A percentile compares a stretch with the other conserved stretches of the same genome.
Evolutionary conservation across 495 filamentous ascomycete species (phyloP).

Genomic region (Bacidia rubella): DNA sequence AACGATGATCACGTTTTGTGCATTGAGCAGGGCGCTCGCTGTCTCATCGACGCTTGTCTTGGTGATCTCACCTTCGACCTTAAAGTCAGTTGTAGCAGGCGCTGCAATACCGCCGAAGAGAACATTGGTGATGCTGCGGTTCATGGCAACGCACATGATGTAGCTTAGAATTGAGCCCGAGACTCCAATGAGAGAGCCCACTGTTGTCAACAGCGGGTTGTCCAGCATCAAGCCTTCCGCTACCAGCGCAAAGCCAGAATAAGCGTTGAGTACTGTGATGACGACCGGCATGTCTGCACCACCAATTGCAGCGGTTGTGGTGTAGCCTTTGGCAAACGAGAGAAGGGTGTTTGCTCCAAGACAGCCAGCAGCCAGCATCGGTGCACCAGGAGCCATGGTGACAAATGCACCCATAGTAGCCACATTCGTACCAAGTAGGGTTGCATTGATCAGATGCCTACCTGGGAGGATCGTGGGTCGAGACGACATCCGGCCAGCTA

Average conservation of each 20-base stretch:
- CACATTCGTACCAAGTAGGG: not conserved
- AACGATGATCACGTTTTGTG: not conserved
- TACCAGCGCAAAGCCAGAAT: not conserved
- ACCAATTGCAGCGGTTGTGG: conserved; percentile 1
- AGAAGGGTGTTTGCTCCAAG: not conserved
- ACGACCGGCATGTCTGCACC: not conserved
- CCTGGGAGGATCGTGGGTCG: not conserved
- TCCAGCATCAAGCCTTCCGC: not conserved
- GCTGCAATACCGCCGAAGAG: not conserved
- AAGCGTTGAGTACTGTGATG: conserved; percentile 1
- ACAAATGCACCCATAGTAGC: not conserved
- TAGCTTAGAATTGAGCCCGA: not conserved
- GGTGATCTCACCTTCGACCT: not conserved
- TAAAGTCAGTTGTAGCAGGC: not conserved
- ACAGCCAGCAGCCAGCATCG: not conserved
- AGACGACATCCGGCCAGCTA: not conserved
- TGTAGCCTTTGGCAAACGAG: not conserved
- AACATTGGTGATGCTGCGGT: not conserved
- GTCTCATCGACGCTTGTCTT: not conserved
- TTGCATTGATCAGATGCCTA: not conserved
- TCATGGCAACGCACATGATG: conserved; percentile 1
- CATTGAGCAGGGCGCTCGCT: not conserved
- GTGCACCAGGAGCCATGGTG: not conserved
- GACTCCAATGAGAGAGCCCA: not conserved
- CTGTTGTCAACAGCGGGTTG: not conserved